These are phyloP conservation scores for Chaetomiaceae sp. DNA, from an alignment of 2,329 filamentous ascomycete genomes.

Conservation along the genomic window DNA sequence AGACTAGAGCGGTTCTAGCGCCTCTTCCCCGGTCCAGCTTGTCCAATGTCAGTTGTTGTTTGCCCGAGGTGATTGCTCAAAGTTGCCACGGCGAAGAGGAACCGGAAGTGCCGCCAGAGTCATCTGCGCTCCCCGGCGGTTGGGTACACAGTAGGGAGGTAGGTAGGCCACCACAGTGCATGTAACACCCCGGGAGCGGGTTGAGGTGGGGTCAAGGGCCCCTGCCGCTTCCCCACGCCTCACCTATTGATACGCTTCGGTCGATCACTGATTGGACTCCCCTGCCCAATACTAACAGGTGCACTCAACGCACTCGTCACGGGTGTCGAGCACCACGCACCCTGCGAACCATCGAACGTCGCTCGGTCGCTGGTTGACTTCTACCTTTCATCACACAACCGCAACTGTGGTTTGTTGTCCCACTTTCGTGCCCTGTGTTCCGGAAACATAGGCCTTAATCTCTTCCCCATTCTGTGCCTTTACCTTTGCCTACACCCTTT, in stretches of 20 bases:
- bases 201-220: not conserved
- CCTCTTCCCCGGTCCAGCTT: not conserved
- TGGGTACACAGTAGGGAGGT: not conserved
- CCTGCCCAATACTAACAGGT: slow-evolving; percentile 5
- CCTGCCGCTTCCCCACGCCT: slow-evolving; percentile 7
- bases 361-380: slow-evolving; percentile 4
- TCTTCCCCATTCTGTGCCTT: not conserved
- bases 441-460: slow-evolving; percentile 1
- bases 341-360: not conserved
- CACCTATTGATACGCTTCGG: slow-evolving; percentile 14
- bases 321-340: slow-evolving; percentile 13
- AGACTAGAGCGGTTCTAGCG: not conserved
- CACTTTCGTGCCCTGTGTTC: slow-evolving; percentile 3
- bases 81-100: no score
- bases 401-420: not conserved
- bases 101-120: not conserved
- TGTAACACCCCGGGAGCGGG: not conserved
- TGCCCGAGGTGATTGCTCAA: no score
- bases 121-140: no score
- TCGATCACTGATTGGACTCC: slow-evolving; percentile 24
- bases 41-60: not conserved
- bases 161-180: not conserved
- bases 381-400: not conserved
- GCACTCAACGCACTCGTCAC: slow-evolving; percentile 18
- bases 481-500: not conserved